Percentiles rank a stretch among this genome's conserved stretches.
phyloP scores from a whole-genome alignment of 2,329 filamentous ascomycete species.

The Colletotrichum gloeosporioides region DNA sequence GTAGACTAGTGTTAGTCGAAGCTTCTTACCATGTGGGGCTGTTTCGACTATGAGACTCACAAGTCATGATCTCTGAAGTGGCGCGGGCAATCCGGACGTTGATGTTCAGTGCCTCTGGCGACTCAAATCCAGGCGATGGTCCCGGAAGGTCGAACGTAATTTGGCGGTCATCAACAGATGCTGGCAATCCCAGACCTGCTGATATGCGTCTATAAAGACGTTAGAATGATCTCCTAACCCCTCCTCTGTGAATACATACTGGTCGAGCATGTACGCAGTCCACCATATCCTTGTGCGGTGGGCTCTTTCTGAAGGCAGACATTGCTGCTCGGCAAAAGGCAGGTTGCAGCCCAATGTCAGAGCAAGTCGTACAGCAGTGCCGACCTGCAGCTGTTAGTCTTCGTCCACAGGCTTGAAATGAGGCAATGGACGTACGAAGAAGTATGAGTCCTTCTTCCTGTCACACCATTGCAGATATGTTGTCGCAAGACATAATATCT shows the following conservation, averaged over 20 bases:
- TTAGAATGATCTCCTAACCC: background rate
- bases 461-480: conserved; percentile 34
- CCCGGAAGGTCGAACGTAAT: conserved; percentile 30
- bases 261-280: conserved; percentile 34
- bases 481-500: conserved; percentile 29
- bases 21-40: background rate
- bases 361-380: conserved; percentile 29
- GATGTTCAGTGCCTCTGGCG: conserved; percentile 28
- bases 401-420: rapidly evolving
- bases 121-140: conserved; percentile 27
- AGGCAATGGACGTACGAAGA: conserved; percentile 23
- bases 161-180: conserved; percentile 31
- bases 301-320: conserved; percentile 28
- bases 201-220: conserved; percentile 26
- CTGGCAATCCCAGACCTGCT: conserved; percentile 29
- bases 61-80: conserved; percentile 32
- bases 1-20: background rate
- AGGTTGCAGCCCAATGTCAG: conserved; percentile 30
- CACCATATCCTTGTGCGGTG: conserved; percentile 32
- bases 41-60: conserved; percentile 9
- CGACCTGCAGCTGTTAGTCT: conserved; percentile 22
- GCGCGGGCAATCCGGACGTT: conserved; percentile 31
- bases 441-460: conserved; percentile 32
- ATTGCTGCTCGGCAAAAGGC: conserved; percentile 28
- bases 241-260: conserved; percentile 13